These are phyloP conservation scores for Ephemerocybe angulata DNA, from an alignment of 768 basidiomycete genomes.

Conservation along the genomic window DNA sequence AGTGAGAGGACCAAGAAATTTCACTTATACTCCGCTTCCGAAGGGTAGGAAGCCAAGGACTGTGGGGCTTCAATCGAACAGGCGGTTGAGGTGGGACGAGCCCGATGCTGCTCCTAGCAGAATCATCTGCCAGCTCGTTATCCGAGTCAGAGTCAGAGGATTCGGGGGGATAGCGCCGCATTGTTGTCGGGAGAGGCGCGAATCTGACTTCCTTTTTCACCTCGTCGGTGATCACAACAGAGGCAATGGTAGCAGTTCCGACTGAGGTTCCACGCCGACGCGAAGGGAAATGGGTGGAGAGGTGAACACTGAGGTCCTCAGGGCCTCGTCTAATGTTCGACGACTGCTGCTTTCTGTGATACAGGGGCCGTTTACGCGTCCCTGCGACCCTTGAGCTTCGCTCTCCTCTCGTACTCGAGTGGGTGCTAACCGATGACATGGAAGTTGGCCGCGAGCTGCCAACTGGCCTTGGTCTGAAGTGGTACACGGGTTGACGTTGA, in stretches of 20 bases:
- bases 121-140: not conserved
- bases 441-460: not conserved
- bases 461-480: not conserved
- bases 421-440: not conserved
- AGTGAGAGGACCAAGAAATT: too few relatives aligned
- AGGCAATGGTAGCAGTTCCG: not conserved
- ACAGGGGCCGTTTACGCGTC: too few relatives aligned
- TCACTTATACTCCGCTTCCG: not conserved
- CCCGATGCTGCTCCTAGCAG: not conserved
- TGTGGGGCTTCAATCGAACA: not conserved
- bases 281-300: too few relatives aligned
- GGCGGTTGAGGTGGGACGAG: not conserved
- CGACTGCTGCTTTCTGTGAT: too few relatives aligned
- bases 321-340: too few relatives aligned
- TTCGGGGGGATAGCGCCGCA: not conserved
- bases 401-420: too few relatives aligned
- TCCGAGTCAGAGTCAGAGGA: not conserved
- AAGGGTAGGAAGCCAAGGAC: not conserved
- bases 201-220: not conserved
- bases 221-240: not conserved
- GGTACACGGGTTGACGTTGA: not conserved
- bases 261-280: not conserved
- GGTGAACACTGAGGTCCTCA: too few relatives aligned
- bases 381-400: too few relatives aligned
- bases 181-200: slow-evolving; percentile 1